Evolutionary conservation across 371 early-diverging fungal species (phyloP).

Genomic region (Mortierella sp.): DNA sequence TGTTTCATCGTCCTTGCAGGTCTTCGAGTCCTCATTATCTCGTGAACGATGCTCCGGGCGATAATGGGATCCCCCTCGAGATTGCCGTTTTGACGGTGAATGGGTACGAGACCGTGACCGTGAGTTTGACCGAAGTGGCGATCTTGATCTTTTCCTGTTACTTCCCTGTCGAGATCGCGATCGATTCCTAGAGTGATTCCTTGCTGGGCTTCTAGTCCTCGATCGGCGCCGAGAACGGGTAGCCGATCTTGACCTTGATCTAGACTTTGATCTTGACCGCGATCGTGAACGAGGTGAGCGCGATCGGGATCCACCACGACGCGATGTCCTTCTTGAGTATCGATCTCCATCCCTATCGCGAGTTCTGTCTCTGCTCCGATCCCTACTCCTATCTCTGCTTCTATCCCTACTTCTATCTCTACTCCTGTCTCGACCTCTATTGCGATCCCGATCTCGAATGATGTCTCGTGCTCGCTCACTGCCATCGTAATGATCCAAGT

Average conservation of each 20-base stretch:
- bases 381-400: conserved; percentile 20
- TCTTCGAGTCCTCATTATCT: conserved; percentile 5
- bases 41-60: conserved; percentile 20
- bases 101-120: conserved; percentile 30
- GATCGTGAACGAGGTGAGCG: conserved; percentile 33
- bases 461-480: conserved; percentile 38
- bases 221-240: conserved; percentile 28
- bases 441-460: conserved; percentile 26
- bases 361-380: conserved; percentile 17
- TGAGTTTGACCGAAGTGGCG: conserved; percentile 23
- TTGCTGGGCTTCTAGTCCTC: conserved; percentile 19
- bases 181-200: conserved; percentile 18
- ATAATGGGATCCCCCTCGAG: conserved; percentile 27
- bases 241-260: conserved; percentile 25
- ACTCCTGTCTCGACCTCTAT: conserved; percentile 21
- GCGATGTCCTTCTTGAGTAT: conserved; percentile 14
- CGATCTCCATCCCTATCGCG: conserved; percentile 20
- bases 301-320: conserved; percentile 29
- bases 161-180: conserved; percentile 11
- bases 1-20: conserved; percentile 4
- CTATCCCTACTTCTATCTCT: conserved; percentile 23
- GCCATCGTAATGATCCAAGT: conserved; percentile 44
- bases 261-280: conserved; percentile 27
- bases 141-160: conserved; percentile 19
- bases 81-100: conserved; percentile 17